Base-by-base conservation (phyloP, 305 asterid genomes). In the Fraxinus ornus region DNA sequence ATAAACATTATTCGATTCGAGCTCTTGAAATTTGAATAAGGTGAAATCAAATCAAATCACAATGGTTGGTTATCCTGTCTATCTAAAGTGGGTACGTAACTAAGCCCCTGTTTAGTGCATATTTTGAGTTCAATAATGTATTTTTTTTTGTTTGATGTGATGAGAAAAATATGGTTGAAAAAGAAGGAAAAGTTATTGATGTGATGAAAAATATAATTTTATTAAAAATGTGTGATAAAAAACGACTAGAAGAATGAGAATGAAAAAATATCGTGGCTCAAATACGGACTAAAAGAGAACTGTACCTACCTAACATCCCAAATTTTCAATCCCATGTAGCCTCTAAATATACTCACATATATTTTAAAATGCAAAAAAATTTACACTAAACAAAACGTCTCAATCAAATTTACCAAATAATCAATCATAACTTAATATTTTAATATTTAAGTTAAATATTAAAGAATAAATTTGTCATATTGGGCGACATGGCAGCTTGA, bases 401-500 rank as follows among this genome's bases (percentile, higher is more conserved):
- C 57, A 13, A 13, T 47, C 57, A 47, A 47, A 3, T 44, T 66
- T 10, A 5, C 33, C 33, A 64, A 12, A 24, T 64, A 24, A 24
- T 28, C 7, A 66, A 66, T 28, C 28, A 26, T 26, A 26, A 26
- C 28, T 26, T 26, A 36, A 68, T 1, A 28, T 26, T 8, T 10
- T 10, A 24, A 66, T 64, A 66, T 26, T 66, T 66, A n/a, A 28
- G 13, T 26, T 68, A 24, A 68, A 2, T 12, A 26, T 0, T 3
- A 80, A 77, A 41, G 39, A 83, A 77, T 83, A 55, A 80, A 47
- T 7, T 44, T 44, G 15, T 0, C 10, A 78, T 57, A 77, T 82
- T 52, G 72, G 79, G 78, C 80, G 86, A 57, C 81, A 80, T 80
- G 85, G 78, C 64, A 55, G 76, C 33, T 79, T 78, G 80, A 80